Evolutionary conservation across 129 eudicot species (phyloP), one percentile per base, ranked within the genome.

Genomic region (Pseudognaphalium luteoalbum): DNA sequence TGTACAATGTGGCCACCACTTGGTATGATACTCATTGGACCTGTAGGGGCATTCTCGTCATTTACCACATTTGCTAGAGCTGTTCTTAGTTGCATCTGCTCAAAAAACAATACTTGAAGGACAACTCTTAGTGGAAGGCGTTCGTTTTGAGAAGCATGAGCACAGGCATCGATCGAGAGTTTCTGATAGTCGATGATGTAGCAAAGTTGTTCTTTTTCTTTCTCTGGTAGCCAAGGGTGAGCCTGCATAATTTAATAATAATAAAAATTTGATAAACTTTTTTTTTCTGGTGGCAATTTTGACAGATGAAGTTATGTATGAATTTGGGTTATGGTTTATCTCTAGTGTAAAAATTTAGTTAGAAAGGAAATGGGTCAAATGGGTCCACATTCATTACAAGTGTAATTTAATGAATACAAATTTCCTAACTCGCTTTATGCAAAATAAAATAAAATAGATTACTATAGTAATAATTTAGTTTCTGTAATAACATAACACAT

Each of bases 91-190:
- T 90, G 98, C 89, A 93, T 76, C 65, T 93, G 98, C 86, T 93
- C 98, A 41, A 93, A 90, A 75, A 93, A 93, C 25, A 93, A 77
- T 19, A 90, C 98, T 82, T 94, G 97, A 73, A 94, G 91, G 71
- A 91, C 82, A 57, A 89, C 79, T 81, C 98, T 86, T 65, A 94
- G 91, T 0, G 98, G 98, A 39, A 94, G 73, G 74, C 89, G 82
- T 14, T 80, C 82, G 56, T 94, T 94, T 72, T 93, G 98, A 32
- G 98, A 90, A 69, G 96, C 98, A 58, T 93, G 98, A 57, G 96
- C 92, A 82, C 98, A 94, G 11, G 97, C 98, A 47, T 94, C 98
- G 7, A 94, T 79, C 4, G 98, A 91, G 34, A 94, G 97, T 76
- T 94, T 94, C 66, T 84, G 90, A 72, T 82, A 91, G 81, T 94